phyloP scores from a whole-genome alignment of 495 filamentous ascomycete species.

The Durotheca rogersii region DNA sequence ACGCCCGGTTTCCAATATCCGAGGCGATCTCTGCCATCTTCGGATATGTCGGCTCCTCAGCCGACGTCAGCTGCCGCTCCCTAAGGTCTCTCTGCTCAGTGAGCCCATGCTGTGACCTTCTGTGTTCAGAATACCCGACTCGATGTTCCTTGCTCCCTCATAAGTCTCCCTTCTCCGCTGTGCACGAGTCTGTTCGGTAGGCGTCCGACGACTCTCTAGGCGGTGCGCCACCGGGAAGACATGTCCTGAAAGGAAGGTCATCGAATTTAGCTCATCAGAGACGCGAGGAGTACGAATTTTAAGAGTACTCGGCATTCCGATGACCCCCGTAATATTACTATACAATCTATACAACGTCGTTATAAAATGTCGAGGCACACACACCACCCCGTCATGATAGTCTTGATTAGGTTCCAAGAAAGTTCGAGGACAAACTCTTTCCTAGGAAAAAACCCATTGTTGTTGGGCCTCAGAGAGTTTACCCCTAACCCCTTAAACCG shows the following conservation, averaged over 20 bases:
- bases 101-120: slow-evolving; percentile 15
- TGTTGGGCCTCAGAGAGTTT: no score
- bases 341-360: no score
- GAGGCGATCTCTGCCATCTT: slow-evolving; percentile 1
- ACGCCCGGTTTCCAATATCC: neutral
- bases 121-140: slow-evolving; percentile 10
- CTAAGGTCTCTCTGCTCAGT: neutral
- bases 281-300: no score
- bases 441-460: no score
- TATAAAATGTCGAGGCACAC: no score
- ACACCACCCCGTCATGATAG: no score
- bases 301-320: no score
- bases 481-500: neutral
- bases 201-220: neutral
- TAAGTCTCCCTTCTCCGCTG: slow-evolving; percentile 5
- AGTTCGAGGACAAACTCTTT: no score
- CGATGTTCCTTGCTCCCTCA: neutral
- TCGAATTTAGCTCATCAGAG: slow-evolving; percentile 3
- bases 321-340: no score
- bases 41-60: slow-evolving; percentile 1
- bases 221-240: slow-evolving; percentile 6
- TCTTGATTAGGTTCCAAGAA: no score
- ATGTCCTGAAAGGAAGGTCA: slow-evolving; percentile 28
- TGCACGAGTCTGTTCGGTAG: slow-evolving; percentile 16
- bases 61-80: neutral